Base-by-base conservation (phyloP, 1,139 yeast species). In the Suzukiozyma palmioleophila region DNA sequence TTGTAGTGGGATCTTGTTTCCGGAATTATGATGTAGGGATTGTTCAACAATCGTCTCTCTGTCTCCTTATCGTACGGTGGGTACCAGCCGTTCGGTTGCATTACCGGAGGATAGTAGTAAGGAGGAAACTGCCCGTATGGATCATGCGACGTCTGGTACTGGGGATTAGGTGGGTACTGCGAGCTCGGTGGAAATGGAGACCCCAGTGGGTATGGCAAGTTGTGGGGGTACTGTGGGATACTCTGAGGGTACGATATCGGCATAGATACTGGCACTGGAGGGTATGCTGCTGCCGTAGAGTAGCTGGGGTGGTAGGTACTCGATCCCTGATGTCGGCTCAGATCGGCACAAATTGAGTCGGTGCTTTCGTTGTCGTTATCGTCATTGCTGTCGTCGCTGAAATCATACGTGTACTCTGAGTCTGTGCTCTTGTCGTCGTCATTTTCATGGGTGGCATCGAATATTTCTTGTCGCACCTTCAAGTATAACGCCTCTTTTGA, bases 391-490 rank as follows among this genome's bases (percentile, higher is more conserved):
- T 36, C 35, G 18, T 15, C 35, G 15, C 31, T 25, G 13, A 25
- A n/a, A 13, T 31, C 26, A 13, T 36, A 33, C 8, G 30, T 12
- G 12, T 35, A 29, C 5, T 25, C 36, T 3, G 24, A 26, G 8
- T 36, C 39, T 11, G 22, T 34, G n/a, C 15, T 16, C 10, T 40
- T 41, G 6, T 54, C 64, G 1, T 51, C 56, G 3, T 48, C 59
- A 18, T 62, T 62, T 5, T 54, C 60, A n/a, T 53, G 57, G 12
- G 51, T 57, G 13, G 49, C 49, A 18, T 56, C 54, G 51, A 74
- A 73, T 9, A 74, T 74, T 39, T 73, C 58, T 25, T 72, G 75
- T 35, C 79, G 55, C 9, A 73, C 66, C 47, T 62, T 64, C 49
- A 62, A 63, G 48, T 73, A 73, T 16, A 66, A 57, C 9, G 69